phyloP scores from a whole-genome alignment of 208 protist genomes.

The Strigomonas galati region DNA sequence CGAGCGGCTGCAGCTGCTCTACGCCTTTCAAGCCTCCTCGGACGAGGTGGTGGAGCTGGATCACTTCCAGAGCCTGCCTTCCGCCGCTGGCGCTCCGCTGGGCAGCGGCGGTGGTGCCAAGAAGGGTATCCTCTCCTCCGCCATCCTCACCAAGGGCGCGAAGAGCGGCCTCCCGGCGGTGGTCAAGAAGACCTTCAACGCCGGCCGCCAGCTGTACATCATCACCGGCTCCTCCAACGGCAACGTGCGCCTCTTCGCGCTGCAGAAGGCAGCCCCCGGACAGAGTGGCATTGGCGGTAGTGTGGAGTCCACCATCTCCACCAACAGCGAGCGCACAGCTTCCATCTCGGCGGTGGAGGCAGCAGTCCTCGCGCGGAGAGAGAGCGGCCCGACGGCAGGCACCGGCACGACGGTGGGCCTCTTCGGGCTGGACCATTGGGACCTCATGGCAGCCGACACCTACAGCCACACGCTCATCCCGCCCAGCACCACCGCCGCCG shows the following conservation, averaged over 20 bases:
- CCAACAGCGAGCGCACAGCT: not conserved
- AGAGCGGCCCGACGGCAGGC: not conserved
- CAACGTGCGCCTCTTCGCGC: constrained; percentile 58
- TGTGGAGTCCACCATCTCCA: not conserved
- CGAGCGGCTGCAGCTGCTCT: not conserved
- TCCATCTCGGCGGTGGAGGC: not conserved
- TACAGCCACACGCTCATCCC: constrained; percentile 21
- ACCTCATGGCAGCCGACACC: constrained; percentile 20
- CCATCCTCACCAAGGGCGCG: not conserved
- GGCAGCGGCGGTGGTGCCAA: not conserved
- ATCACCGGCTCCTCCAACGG: constrained; percentile 54
- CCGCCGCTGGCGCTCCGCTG: too few relatives aligned
- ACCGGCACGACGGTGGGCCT: constrained; percentile 29
- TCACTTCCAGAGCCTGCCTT: not conserved
- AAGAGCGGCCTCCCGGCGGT: not conserved
- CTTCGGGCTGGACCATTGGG: constrained; percentile 40
- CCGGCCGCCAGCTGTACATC: constrained; percentile 17
- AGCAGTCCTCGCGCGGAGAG: not conserved
- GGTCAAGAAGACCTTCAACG: not conserved
- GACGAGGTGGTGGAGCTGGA: constrained; percentile 16
- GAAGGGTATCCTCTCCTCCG: not conserved
- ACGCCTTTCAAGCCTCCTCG: constrained; percentile 3
- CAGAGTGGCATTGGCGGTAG: not conserved
- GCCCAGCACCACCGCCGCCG: not conserved
- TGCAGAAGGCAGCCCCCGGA: constrained; percentile 8